A percentile compares a stretch with the other conserved stretches of the same genome.
Conservation (phyloP, 2,329 filamentous ascomycete species). For the Cercospora sp. region DNA sequence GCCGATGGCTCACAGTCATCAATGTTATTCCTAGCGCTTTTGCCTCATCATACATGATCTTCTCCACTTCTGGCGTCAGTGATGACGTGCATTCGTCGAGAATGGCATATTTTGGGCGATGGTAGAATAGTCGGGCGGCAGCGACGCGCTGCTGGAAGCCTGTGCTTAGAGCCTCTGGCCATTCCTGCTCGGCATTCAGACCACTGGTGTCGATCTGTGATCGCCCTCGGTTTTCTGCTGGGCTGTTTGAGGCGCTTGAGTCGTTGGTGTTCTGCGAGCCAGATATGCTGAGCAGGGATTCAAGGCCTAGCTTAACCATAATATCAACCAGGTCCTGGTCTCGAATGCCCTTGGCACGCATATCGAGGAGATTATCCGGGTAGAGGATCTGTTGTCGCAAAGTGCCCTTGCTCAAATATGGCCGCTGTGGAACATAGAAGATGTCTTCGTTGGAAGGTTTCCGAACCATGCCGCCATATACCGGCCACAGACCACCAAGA, state of each 20-base stretch:
- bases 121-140: conserved; percentile 94
- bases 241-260: conserved; percentile 17
- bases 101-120: conserved; percentile 88
- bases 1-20: conserved; percentile 91
- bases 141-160: conserved; percentile 94
- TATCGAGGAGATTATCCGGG: conserved; percentile 82
- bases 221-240: conserved; percentile 19
- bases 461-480: conserved; percentile 89
- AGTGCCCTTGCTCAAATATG: conserved; percentile 86
- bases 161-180: conserved; percentile 89
- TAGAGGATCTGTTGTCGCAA: conserved; percentile 98
- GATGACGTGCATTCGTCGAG: conserved; percentile 94
- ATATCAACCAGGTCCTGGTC: conserved; percentile 78
- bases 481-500: conserved; percentile 92
- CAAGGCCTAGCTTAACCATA: conserved; percentile 77
- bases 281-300: conserved; percentile 75
- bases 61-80: conserved; percentile 92
- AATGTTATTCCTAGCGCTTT: conserved; percentile 89
- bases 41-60: conserved; percentile 95
- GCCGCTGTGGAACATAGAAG: conserved; percentile 96
- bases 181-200: conserved; percentile 94
- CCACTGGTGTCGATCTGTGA: conserved; percentile 45
- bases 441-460: conserved; percentile 92
- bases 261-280: conserved; percentile 40
- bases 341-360: conserved; percentile 79